Conservation (phyloP, 208 protist species). For the Wallacemonas sp. region DNA sequence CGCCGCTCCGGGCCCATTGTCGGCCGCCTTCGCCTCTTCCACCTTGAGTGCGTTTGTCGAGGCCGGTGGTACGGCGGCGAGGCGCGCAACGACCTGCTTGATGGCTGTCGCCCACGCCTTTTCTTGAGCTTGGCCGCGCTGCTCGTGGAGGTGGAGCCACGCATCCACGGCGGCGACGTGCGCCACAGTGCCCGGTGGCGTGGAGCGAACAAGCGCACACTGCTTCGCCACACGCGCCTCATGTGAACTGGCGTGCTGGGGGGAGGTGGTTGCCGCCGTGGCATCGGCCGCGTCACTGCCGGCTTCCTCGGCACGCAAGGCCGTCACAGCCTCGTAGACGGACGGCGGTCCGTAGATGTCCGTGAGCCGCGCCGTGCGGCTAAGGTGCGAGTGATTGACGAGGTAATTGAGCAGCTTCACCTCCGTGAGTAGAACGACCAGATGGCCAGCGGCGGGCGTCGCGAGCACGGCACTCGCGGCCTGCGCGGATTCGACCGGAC, state of each 20-base stretch:
- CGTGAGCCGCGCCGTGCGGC: neutral
- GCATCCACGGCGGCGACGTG: conserved; percentile 42
- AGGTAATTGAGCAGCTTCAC: conserved; percentile 73
- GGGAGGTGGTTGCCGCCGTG: conserved; percentile 4
- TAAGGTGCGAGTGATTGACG: conserved; percentile 22
- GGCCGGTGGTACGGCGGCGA: neutral
- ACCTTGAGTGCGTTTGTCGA: neutral
- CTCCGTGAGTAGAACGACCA: conserved; percentile 73
- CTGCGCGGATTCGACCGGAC: neutral
- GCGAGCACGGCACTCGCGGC: conserved; percentile 25
- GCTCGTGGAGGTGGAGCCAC: conserved; percentile 37
- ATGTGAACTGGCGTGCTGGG: too few species aligned
- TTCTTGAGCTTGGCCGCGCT: conserved; percentile 33
- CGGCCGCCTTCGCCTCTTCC: neutral
- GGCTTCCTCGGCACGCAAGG: neutral
- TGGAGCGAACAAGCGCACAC: conserved; percentile 10
- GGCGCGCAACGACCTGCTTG: neutral
- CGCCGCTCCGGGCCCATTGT: neutral
- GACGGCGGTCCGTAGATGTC: conserved; percentile 17
- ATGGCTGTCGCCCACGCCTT: conserved; percentile 10
- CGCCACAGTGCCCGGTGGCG: conserved; percentile 33
- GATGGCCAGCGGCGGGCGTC: conserved; percentile 42
- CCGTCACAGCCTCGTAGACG: conserved; percentile 4
- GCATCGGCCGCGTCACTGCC: neutral
- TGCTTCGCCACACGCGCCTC: neutral